Evolutionary conservation across 2,329 filamentous ascomycete genomes (phyloP), one percentile per base, ranked within the genome.

Genomic region (Aspergillus tubingensis): DNA sequence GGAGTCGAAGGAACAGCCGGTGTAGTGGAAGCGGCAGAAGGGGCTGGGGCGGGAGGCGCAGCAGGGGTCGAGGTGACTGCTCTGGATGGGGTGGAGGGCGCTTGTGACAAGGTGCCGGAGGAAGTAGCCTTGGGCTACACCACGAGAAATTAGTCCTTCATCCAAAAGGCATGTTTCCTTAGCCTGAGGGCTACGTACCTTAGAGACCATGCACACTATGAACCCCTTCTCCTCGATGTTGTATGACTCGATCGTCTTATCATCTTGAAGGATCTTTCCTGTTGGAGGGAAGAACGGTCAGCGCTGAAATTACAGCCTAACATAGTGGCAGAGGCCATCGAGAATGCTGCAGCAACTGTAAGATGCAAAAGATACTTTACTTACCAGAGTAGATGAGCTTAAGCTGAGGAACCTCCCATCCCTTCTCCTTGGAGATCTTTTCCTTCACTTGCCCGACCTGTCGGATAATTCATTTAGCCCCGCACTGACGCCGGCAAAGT

Each of bases 141-240:
- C 36, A 19, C 30, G 54, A 52, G 56, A 36, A 54, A 61, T 75
- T 64, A 75, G 64, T 64, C 50, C 66, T 56, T 51, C 51, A 57
- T 57, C 58, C 61, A 30, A 15, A 27, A 43, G 21, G 32, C 36
- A 13, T 23, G 8, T 30, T 25, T 52, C 23, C 30, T 36, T 36
- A 47, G n/a, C 48, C 36, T 21, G 11, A 52, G 8, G 19, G 13
- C 19, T 38, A 23, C 48, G 65, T 82, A 96, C 93, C 91, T 98
- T 98, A 76, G 91, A 92, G 71, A 96, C 89, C 88, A 99, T 96
- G 82, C 95, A 99, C 62, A 99, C 95, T 72, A 99, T 92, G 77
- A 98, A 99, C 39, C 95, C 95, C 85, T 98, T 99, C 85, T 98
- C 95, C 80, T 99, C 94, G 65, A 99, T 98, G 80, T 92, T 96